phyloP scores from a whole-genome alignment of 345 rosid species.

The Ricinus communis region DNA sequence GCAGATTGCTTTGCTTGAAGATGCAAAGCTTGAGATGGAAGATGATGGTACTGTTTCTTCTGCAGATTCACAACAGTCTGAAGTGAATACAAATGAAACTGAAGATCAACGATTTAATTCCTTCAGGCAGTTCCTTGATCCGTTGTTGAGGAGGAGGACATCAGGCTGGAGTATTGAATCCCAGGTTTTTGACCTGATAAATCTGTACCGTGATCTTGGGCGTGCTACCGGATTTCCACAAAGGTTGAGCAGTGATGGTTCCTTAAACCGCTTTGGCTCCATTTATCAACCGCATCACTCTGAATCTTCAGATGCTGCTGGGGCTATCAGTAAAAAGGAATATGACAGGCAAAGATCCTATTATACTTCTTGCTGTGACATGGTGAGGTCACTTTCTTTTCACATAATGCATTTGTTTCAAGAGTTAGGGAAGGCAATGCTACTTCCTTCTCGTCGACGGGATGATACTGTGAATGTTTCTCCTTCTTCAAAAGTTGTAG shows the following conservation, averaged over 20 bases:
- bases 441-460: conserved; percentile 90
- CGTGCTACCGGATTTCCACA: conserved; percentile 72
- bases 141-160: conserved; percentile 78
- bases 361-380: conserved; percentile 88
- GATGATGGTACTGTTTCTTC: conserved; percentile 45
- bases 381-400: conserved; percentile 79
- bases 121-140: conserved; percentile 93
- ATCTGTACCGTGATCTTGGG: conserved; percentile 87
- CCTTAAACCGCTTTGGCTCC: conserved; percentile 46
- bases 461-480: conserved; percentile 83
- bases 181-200: conserved; percentile 88
- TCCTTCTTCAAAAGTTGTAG: conserved; percentile 77
- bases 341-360: conserved; percentile 72
- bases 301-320: conserved; percentile 50
- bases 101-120: conserved; percentile 83
- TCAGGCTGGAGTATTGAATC: conserved; percentile 82
- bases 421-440: conserved; percentile 93
- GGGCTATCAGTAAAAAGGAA: conserved; percentile 50
- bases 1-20: conserved; percentile 85
- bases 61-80: conserved; percentile 54
- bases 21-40: conserved; percentile 61
- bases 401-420: conserved; percentile 91
- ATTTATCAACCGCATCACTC: conserved; percentile 37
- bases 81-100: conserved; percentile 41
- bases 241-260: conserved; percentile 53